Conservation (phyloP, 306 rosid genomes). For the Boehmeria nivea region DNA sequence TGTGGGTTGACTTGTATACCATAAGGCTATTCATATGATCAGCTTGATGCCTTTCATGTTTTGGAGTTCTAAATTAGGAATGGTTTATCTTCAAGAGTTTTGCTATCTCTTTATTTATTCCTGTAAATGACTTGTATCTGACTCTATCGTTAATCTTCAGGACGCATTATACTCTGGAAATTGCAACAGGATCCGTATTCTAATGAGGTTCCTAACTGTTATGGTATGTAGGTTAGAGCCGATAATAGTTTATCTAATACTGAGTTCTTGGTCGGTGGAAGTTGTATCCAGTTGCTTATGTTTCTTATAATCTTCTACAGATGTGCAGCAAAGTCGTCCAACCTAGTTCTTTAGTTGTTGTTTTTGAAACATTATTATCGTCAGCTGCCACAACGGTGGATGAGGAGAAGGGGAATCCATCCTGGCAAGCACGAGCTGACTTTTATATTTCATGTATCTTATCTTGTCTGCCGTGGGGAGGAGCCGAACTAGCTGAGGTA, state of each 20-base stretch:
- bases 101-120: not conserved
- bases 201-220: slow-evolving; percentile 75
- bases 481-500: slow-evolving; percentile 95
- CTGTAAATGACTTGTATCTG: not conserved
- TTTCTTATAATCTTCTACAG: slow-evolving; percentile 23
- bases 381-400: slow-evolving; percentile 97
- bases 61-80: too few relatives aligned
- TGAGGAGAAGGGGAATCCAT: slow-evolving; percentile 94
- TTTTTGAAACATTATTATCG: slow-evolving; percentile 82
- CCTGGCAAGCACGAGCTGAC: slow-evolving; percentile 98
- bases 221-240: slow-evolving; percentile 51
- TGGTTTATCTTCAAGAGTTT: too few relatives aligned
- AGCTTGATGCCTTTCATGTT: too few relatives aligned
- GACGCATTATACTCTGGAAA: slow-evolving; percentile 73
- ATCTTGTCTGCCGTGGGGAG: slow-evolving; percentile 98
- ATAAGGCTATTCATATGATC: too few relatives aligned
- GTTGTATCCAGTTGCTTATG: not conserved
- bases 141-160: slow-evolving; percentile 32
- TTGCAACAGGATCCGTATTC: slow-evolving; percentile 66
- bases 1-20: too few relatives aligned
- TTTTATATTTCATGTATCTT: slow-evolving; percentile 83
- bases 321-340: slow-evolving; percentile 96
- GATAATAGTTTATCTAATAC: not conserved
- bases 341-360: slow-evolving; percentile 72
- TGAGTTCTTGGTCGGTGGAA: not conserved